Evolutionary conservation across 1,284 basidiomycete species (phyloP).

Genomic region (Sphagnurus paluster): DNA sequence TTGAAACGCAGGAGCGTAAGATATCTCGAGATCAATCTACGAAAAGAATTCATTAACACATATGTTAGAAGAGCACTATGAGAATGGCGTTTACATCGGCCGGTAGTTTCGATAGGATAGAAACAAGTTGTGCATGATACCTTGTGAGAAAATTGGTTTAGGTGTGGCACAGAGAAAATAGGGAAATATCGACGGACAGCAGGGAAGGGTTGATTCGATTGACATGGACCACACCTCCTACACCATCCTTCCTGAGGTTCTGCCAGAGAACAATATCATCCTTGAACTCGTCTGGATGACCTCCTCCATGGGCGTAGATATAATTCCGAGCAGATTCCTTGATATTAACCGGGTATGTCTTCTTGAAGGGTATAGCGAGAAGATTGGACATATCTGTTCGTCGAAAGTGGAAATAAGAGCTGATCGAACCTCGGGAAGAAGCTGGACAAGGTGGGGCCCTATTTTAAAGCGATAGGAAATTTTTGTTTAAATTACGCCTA

Average conservation of each 20-base stretch:
- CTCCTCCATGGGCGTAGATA: conserved; percentile 70
- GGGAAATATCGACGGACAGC: conserved; percentile 40
- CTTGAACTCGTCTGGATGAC: conserved; percentile 89
- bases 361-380: conserved; percentile 78
- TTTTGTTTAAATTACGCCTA: too few species aligned
- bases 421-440: neutral
- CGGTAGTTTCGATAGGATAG: conserved; percentile 59
- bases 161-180: conserved; percentile 4
- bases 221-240: conserved; percentile 58
- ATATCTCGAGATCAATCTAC: conserved; percentile 77
- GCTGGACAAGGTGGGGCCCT: too few species aligned
- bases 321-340: conserved; percentile 63
- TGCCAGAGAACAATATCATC: conserved; percentile 78
- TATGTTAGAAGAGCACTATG: neutral
- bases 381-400: conserved; percentile 75
- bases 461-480: too few species aligned
- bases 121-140: conserved; percentile 86
- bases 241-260: conserved; percentile 63
- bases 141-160: conserved; percentile 42
- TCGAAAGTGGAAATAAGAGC: neutral
- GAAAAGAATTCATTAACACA: conserved; percentile 3
- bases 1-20: conserved; percentile 74
- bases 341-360: conserved; percentile 61
- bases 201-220: conserved; percentile 49
- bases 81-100: conserved; percentile 34